Evolutionary conservation across 148 eudicot species (phyloP).

Genomic region (Linanthus parryae): DNA sequence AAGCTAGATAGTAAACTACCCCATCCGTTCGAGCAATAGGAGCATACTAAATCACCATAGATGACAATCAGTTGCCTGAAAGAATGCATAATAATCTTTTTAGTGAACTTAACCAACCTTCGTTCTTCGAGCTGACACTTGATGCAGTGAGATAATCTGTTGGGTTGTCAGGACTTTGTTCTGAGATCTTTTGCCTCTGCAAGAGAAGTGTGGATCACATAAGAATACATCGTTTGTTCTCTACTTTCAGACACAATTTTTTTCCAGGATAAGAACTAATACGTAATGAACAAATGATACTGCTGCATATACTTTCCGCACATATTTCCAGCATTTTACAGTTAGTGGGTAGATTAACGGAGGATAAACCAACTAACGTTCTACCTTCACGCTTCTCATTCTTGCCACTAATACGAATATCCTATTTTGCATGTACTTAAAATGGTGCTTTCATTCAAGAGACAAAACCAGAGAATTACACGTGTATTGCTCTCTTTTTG

Average conservation of each 20-base stretch:
- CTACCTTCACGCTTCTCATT: too few species aligned
- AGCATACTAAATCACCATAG: not conserved
- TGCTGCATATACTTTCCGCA: not conserved
- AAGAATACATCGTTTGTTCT: not conserved
- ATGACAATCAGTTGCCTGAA: not conserved
- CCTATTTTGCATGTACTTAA: too few species aligned
- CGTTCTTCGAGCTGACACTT: conserved; percentile 24
- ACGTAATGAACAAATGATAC: not conserved
- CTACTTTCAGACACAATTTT: not conserved
- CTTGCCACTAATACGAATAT: too few species aligned
- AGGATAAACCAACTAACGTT: too few species aligned
- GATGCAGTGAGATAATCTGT: conserved; percentile 40
- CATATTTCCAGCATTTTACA: not conserved
- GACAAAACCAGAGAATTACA: too few species aligned
- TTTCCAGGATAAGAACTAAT: not conserved
- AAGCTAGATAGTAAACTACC: not conserved
- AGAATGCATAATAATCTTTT: not conserved
- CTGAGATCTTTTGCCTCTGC: conserved; percentile 45
- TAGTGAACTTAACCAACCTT: conserved; percentile 25
- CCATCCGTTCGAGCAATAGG: not conserved
- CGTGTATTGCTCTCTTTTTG: too few species aligned
- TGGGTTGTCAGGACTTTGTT: conserved; percentile 26
- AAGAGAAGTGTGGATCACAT: conserved; percentile 2
- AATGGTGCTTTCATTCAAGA: too few species aligned
- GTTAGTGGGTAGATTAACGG: not conserved